These are phyloP conservation scores for Crithidia thermophila DNA, from an alignment of 208 protist genomes.

Conservation along the genomic window DNA sequence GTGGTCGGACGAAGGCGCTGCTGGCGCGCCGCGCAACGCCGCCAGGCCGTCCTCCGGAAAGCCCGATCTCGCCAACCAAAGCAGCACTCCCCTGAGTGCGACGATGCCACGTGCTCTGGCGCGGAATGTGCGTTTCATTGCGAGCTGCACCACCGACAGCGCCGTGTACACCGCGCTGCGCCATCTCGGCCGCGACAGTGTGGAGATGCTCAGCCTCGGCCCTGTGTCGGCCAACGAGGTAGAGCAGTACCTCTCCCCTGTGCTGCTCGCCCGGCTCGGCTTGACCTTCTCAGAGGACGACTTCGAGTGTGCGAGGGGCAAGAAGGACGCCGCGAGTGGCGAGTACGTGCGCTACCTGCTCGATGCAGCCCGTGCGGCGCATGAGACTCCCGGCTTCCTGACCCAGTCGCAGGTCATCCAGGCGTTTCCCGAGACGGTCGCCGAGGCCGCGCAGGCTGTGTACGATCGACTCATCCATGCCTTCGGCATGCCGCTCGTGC, in stretches of 20 bases:
- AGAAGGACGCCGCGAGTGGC: constrained; percentile 44
- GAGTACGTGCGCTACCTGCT: constrained; percentile 76
- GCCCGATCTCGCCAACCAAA: neutral
- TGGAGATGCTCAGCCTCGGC: constrained; percentile 55
- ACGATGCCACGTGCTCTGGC: constrained; percentile 64
- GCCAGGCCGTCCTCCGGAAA: neutral
- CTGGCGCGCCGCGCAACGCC: neutral
- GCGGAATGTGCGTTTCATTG: constrained; percentile 78
- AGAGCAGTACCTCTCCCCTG: constrained; percentile 63
- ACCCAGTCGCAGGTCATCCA: constrained; percentile 43
- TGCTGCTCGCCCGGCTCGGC: constrained; percentile 43
- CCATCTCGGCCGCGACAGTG: constrained; percentile 59
- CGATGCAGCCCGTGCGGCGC: constrained; percentile 49
- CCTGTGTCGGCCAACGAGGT: constrained; percentile 63
- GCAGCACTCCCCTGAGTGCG: neutral
- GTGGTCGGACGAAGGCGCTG: constrained; percentile 11
- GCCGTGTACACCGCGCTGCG: constrained; percentile 23
- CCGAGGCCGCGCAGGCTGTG: constrained; percentile 49
- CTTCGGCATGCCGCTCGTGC: constrained; percentile 54
- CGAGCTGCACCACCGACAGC: constrained; percentile 38
- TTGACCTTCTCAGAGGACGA: constrained; percentile 70
- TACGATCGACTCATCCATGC: constrained; percentile 40
- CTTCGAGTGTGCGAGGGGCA: constrained; percentile 56
- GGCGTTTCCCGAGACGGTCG: constrained; percentile 59
- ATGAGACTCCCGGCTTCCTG: constrained; percentile 58